Conservation (phyloP, 805 yeast species). For the Myxozyma mucilagina region DNA sequence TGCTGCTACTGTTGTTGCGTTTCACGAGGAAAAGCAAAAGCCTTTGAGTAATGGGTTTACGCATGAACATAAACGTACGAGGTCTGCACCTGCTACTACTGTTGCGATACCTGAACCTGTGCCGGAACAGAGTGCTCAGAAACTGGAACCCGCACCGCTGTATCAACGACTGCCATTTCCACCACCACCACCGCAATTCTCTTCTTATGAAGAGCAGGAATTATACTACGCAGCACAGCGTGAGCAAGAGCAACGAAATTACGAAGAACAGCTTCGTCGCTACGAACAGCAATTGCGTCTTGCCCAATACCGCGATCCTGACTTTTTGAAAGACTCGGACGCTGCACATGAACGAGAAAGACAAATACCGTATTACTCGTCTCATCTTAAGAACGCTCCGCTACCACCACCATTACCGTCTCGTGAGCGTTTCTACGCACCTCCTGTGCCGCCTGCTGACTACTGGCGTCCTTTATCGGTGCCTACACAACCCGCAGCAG, state of each 20-base stretch:
- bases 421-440: background rate
- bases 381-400: slow-evolving; percentile 4
- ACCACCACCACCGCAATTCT: slow-evolving; percentile 3
- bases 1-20: no score
- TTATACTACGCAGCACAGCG: slow-evolving; percentile 1
- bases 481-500: background rate
- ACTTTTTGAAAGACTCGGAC: slow-evolving; percentile 1
- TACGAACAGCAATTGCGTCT: slow-evolving; percentile 1
- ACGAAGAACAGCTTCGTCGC: slow-evolving; percentile 3
- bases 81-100: slow-evolving; percentile 1
- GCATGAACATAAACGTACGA: slow-evolving; percentile 6
- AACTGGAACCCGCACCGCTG: background rate
- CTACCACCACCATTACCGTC: slow-evolving; percentile 8
- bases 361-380: slow-evolving; percentile 8
- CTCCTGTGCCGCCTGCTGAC: background rate
- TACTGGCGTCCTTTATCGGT: background rate
- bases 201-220: slow-evolving; percentile 1
- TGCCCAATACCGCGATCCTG: slow-evolving; percentile 5
- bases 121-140: no score
- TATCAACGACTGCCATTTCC: background rate
- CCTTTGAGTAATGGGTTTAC: no score
- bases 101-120: background rate
- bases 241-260: background rate
- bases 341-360: slow-evolving; percentile 5
- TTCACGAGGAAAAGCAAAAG: no score